phyloP scores from a whole-genome alignment of 257 asterid species.

The Nicotiana benthamiana region DNA sequence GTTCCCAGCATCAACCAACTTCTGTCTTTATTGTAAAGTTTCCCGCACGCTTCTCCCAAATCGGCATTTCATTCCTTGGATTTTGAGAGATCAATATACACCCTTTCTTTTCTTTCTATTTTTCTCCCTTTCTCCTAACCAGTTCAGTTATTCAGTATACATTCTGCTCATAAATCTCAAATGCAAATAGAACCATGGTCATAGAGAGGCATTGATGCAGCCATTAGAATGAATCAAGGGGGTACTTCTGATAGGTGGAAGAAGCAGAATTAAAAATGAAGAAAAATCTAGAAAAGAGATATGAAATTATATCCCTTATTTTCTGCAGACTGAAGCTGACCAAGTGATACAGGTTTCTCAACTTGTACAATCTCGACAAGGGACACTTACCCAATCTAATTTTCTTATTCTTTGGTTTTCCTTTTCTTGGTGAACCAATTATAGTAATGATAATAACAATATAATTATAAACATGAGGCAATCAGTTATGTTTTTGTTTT shows the following conservation, averaged over 20 bases:
- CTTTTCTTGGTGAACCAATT: not conserved
- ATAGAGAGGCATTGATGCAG: not conserved
- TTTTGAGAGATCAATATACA: not conserved
- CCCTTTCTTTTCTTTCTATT: not conserved
- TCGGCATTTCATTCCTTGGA: not conserved
- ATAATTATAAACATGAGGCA: not conserved
- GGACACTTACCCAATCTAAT: not conserved
- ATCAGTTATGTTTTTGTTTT: too few species aligned
- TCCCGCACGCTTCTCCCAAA: not conserved
- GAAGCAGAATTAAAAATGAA: too few species aligned
- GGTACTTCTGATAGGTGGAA: not conserved
- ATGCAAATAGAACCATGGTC: not conserved
- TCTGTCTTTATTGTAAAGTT: not conserved
- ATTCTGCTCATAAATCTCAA: not conserved
- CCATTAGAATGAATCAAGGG: not conserved
- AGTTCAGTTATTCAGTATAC: not conserved
- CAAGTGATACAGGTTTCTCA: not conserved
- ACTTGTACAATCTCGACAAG: not conserved
- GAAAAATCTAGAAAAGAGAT: too few species aligned
- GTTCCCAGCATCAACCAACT: conserved; percentile 2
- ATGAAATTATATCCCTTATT: too few species aligned
- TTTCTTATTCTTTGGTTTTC: not conserved
- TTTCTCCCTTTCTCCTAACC: not conserved
- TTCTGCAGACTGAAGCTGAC: too few species aligned
- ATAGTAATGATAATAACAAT: not conserved